Percentiles rank a stretch among this genome's conserved stretches.
Conservation (phyloP, 2,329 filamentous ascomycete genomes). For the Didymella keratinophila region DNA sequence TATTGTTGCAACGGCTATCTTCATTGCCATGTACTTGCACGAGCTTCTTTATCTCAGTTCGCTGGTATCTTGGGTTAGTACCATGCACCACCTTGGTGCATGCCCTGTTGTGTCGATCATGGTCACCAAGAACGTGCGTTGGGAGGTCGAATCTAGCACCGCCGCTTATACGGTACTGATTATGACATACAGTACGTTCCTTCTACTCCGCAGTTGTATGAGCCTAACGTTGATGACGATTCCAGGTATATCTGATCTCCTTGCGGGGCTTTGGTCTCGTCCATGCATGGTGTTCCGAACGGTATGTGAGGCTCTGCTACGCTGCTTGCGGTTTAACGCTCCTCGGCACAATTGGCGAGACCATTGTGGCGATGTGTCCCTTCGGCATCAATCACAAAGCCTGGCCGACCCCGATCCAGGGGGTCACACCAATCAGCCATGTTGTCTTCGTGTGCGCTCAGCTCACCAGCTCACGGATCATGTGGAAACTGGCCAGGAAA, state of each 20-base stretch:
- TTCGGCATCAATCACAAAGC: not conserved
- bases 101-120: not conserved
- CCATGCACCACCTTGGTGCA: constrained; percentile 5
- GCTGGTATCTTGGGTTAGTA: not conserved
- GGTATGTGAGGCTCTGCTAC: constrained; percentile 4
- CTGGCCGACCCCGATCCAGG: not conserved
- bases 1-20: not conserved
- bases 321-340: not conserved
- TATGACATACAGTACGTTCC: constrained; percentile 2
- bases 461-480: not conserved
- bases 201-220: not conserved
- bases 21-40: constrained; percentile 2
- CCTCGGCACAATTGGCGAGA: constrained; percentile 2
- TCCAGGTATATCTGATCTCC: constrained; percentile 3
- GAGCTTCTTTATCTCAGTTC: constrained; percentile 2
- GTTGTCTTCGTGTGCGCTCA: not conserved
- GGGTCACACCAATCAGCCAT: not conserved
- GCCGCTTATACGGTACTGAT: constrained; percentile 10
- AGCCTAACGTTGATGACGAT: not conserved
- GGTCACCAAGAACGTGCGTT: constrained; percentile 7
- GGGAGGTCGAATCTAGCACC: constrained; percentile 3
- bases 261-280: constrained; percentile 5
- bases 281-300: not conserved
- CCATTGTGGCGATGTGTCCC: constrained; percentile 1
- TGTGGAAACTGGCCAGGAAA: not conserved